Conservation (phyloP, 176 grass and related monocot genomes). For the Eremochloa ophiuroides region DNA sequence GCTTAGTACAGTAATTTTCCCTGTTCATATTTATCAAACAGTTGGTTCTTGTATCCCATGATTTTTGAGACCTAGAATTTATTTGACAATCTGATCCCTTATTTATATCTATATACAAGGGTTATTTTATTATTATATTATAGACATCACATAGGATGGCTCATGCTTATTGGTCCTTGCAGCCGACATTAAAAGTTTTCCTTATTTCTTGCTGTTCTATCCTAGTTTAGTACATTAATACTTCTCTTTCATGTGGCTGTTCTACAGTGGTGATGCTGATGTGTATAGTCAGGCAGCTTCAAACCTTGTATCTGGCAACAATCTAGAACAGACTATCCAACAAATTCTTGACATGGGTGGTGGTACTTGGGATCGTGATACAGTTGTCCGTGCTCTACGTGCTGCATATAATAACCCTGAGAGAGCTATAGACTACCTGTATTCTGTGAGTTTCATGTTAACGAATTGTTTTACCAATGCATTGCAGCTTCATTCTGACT, state of each 20-base stretch:
- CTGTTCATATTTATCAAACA: background rate
- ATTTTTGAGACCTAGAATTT: background rate
- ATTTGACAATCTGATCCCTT: background rate
- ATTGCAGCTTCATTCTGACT: background rate
- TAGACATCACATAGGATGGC: background rate
- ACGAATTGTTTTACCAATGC: background rate
- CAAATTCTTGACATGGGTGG: conserved; percentile 96
- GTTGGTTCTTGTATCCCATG: background rate
- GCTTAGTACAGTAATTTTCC: background rate
- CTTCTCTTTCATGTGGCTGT: background rate
- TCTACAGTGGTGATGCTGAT: conserved; percentile 53
- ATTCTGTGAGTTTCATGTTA: conserved; percentile 67
- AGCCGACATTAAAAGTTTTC: background rate
- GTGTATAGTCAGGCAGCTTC: conserved; percentile 92
- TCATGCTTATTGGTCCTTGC: background rate
- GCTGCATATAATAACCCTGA: conserved; percentile 99
- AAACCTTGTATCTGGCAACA: conserved; percentile 80
- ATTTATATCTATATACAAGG: background rate
- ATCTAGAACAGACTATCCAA: conserved; percentile 75
- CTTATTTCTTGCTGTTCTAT: background rate
- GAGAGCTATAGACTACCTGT: conserved; percentile 93
- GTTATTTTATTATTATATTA: background rate
- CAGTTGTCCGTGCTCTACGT: conserved; percentile 79
- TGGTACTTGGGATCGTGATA: conserved; percentile 87
- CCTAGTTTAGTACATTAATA: background rate